Conservation (phyloP, 2,329 filamentous ascomycete species). For the Fonsecaea monophora region DNA sequence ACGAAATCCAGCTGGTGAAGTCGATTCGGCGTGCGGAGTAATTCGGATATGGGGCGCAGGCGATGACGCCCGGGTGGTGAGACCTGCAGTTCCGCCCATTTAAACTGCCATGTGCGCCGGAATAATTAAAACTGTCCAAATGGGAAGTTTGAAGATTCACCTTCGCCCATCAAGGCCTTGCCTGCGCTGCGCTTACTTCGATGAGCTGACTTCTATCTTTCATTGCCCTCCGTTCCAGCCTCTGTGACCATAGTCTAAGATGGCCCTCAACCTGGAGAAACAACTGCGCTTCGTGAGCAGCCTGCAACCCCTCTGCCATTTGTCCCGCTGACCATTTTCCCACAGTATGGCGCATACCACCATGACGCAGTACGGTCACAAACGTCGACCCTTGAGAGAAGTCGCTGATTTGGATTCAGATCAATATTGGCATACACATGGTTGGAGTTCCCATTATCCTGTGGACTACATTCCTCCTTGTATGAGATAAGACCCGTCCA, state of each 20-base stretch:
- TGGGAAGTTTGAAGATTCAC: not conserved
- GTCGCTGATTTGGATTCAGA: constrained; percentile 48
- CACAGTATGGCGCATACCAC: constrained; percentile 71
- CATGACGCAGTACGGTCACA: constrained; percentile 62
- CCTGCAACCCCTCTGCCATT: constrained; percentile 17
- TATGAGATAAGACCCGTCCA: constrained; percentile 47
- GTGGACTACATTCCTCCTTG: constrained; percentile 65
- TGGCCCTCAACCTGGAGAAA: constrained; percentile 66
- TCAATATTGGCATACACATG: constrained; percentile 70
- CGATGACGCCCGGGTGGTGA: constrained; percentile 17
- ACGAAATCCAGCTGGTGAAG: not conserved
- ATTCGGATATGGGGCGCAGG: not conserved
- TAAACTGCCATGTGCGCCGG: constrained; percentile 12
- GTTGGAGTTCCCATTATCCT: constrained; percentile 68
- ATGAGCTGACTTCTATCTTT: constrained; percentile 20
- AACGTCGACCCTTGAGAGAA: not conserved
- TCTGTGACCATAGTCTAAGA: constrained; percentile 7
- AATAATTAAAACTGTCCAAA: not conserved
- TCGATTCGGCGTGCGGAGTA: constrained; percentile 8
- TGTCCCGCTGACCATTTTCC: constrained; percentile 34
- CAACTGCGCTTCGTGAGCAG: constrained; percentile 68
- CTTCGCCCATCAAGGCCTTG: constrained; percentile 3
- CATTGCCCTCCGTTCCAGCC: constrained; percentile 3
- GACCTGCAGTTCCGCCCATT: constrained; percentile 1
- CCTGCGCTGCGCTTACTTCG: constrained; percentile 12